phyloP scores from a whole-genome alignment of 495 filamentous ascomycete species.

The Penicillium atrosanguineum region DNA sequence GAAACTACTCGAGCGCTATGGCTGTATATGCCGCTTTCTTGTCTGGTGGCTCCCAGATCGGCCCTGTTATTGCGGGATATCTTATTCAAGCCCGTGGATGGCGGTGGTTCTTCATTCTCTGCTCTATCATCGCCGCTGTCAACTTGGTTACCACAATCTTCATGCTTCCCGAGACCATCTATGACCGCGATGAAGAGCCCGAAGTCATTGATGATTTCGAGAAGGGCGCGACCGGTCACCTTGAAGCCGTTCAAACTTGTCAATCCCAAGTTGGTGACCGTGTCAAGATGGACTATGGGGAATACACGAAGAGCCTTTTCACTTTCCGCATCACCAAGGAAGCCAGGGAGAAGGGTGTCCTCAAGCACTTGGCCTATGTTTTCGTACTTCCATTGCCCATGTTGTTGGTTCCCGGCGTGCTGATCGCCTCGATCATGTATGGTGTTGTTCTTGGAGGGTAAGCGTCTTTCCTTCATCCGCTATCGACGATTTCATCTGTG shows the following conservation, averaged over 20 bases:
- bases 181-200: conserved; percentile 18
- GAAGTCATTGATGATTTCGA: conserved; percentile 13
- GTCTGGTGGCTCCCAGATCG: conserved; percentile 36
- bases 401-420: conserved; percentile 25
- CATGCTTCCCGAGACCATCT: conserved; percentile 30
- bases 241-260: conserved; percentile 15
- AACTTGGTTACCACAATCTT: conserved; percentile 31
- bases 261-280: conserved; percentile 12
- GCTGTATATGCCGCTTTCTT: conserved; percentile 35
- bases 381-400: conserved; percentile 36
- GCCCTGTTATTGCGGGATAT: conserved; percentile 32
- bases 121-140: conserved; percentile 27
- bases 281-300: conserved; percentile 16
- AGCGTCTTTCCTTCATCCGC: conserved; percentile 9
- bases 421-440: conserved; percentile 35
- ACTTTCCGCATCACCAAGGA: conserved; percentile 22
- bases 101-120: conserved; percentile 37
- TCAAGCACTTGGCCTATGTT: conserved; percentile 21
- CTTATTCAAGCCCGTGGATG: conserved; percentile 29
- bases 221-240: conserved; percentile 15
- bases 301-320: conserved; percentile 31
- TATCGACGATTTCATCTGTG: not conserved
- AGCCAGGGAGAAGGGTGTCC: conserved; percentile 15
- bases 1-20: conserved; percentile 42
- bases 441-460: conserved; percentile 38